phyloP scores from a whole-genome alignment of 805 yeast genomes.

The Zygosaccharomyces bailii region DNA sequence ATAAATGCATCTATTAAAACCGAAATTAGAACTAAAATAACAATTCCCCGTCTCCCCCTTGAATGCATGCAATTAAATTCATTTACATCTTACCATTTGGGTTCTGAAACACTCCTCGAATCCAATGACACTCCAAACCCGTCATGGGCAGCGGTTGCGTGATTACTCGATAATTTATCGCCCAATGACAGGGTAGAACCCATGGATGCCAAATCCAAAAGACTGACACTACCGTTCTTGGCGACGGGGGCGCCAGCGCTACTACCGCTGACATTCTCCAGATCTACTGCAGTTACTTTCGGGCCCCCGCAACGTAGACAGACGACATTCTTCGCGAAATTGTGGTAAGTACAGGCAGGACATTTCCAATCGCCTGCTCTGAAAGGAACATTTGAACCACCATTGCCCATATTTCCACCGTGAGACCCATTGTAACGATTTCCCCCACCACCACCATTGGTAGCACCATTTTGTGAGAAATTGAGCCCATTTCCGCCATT shows the following conservation, averaged over 20 bases:
- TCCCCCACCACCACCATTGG: slow-evolving; percentile 16
- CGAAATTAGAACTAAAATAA: slow-evolving; percentile 5
- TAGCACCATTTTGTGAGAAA: slow-evolving; percentile 7
- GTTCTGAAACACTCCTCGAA: slow-evolving; percentile 24
- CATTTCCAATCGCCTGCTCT: slow-evolving; percentile 98
- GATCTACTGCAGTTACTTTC: slow-evolving; percentile 26
- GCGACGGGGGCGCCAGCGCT: slow-evolving; percentile 9
- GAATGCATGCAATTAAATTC: slow-evolving; percentile 5
- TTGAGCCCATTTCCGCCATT: slow-evolving; percentile 1
- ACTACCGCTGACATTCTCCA: slow-evolving; percentile 10
- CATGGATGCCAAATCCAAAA: slow-evolving; percentile 14
- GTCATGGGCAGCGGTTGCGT: slow-evolving; percentile 5
- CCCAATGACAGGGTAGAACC: slow-evolving; percentile 12
- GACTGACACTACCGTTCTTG: slow-evolving; percentile 15
- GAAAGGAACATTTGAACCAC: slow-evolving; percentile 69
- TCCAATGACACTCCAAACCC: slow-evolving; percentile 23
- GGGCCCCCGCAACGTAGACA: slow-evolving; percentile 89
- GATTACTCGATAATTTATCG: slow-evolving; percentile 4
- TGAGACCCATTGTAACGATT: slow-evolving; percentile 20
- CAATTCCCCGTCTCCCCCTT: slow-evolving; percentile 5
- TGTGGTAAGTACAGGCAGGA: slow-evolving; percentile 76
- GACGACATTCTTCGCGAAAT: slow-evolving; percentile 84
- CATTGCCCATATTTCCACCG: slow-evolving; percentile 32
- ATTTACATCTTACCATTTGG: slow-evolving; percentile 18
- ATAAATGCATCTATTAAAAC: slow-evolving; percentile 8